phyloP scores from a whole-genome alignment of 116 monocot genomes.

The Posidonia oceanica region DNA sequence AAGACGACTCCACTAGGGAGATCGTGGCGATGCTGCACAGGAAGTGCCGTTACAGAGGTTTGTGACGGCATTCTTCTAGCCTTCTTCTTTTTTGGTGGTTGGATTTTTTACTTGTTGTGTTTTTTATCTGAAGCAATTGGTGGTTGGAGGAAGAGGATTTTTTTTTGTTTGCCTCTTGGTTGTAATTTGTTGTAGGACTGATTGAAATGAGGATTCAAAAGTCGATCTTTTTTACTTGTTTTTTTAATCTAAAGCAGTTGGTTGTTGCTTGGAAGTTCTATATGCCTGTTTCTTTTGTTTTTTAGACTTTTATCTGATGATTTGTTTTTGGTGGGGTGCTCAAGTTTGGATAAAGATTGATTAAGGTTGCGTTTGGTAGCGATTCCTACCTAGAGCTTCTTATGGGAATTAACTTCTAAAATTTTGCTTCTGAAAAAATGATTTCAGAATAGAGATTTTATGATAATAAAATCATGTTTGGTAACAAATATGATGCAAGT shows the following conservation, averaged over 20 bases:
- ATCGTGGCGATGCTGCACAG: constrained; percentile 63
- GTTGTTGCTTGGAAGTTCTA: neutral
- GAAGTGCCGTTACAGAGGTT: constrained; percentile 72
- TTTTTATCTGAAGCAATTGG: neutral
- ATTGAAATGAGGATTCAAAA: too few relatives aligned
- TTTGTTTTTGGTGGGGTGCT: neutral
- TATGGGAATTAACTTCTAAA: too few relatives aligned
- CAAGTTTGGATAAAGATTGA: neutral
- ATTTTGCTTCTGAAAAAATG: too few relatives aligned
- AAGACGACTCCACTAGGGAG: constrained; percentile 76
- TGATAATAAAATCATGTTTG: too few relatives aligned
- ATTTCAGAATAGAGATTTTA: too few relatives aligned
- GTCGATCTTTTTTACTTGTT: too few relatives aligned
- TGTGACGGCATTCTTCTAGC: neutral
- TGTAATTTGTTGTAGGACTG: neutral
- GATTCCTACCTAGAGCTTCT: too few relatives aligned
- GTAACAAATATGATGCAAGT: too few relatives aligned
- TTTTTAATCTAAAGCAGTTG: neutral
- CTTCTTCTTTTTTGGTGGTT: neutral
- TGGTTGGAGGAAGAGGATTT: neutral
- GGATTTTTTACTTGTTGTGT: neutral
- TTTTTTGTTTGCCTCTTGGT: neutral
- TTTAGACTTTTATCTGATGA: neutral
- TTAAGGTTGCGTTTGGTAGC: too few relatives aligned
- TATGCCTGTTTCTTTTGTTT: neutral